Base-by-base conservation (phyloP, 2,329 filamentous ascomycete species). In the Xylaria sp. region DNA sequence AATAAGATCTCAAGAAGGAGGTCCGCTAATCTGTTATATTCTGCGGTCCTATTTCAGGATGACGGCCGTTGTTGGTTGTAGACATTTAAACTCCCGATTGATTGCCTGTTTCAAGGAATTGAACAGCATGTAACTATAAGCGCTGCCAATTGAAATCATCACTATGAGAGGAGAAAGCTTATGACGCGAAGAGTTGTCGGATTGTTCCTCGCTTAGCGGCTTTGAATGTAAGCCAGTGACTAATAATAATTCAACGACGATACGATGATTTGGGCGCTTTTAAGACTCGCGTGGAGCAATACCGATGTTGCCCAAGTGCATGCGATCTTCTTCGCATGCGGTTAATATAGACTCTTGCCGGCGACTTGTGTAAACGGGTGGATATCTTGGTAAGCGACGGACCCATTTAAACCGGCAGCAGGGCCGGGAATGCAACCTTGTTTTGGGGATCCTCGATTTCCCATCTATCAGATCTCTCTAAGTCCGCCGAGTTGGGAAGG, bases 401-500 rank as follows among this genome's bases (percentile, higher is more conserved):
- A 25, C 18, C 46, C 48, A 53, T 59, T 23, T 60, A 28, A 36
- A 57, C 41, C 55, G 59, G 63, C 13, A 43, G 28, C 41, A 48
- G 36, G 45, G 62, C 62, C 66, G 55, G 68, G 52, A 59, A 68
- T 70, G 56, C 60, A 59, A 68, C 66, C 25, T 36, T 60, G 34
- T 4, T 32, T 36, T 55, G 55, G 60, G 50, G 25, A 41, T 30
- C 23, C 53, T 55, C 59, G 48, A 71, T 65, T 71, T 67, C 61
- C 69, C 69, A 68, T 71, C 69, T 72, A 68, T 72, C 63, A 66
- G 52, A 63, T 64, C 55, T 60, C 55, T 18, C 34, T 30, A 43
- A 63, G 15, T 34, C 43, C 45, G 20, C 30, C 25, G 28, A 12
- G 5, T 59, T 60, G 41, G 60, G 59, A 43, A 36, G 39, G 46